phyloP scores from a whole-genome alignment of 2,329 filamentous ascomycete species.

The Xylaria sp. region DNA sequence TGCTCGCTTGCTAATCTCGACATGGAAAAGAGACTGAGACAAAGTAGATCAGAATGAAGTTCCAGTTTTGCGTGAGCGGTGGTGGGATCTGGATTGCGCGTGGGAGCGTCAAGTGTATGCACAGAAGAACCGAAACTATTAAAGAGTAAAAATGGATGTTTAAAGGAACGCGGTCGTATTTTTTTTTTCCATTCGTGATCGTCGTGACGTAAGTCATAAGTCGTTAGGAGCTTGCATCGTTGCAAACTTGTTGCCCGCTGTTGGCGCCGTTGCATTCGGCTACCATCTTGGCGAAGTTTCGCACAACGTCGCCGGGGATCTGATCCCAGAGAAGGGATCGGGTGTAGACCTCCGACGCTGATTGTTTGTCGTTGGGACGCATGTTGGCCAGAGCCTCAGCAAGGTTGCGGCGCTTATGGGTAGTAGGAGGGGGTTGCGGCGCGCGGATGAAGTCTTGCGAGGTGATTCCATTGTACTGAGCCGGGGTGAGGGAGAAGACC shows the following conservation, averaged over 20 bases:
- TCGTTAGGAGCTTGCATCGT: slow-evolving; percentile 57
- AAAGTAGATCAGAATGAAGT: slow-evolving; percentile 47
- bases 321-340: slow-evolving; percentile 93
- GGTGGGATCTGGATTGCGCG: slow-evolving; percentile 50
- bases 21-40: slow-evolving; percentile 47
- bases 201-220: slow-evolving; percentile 53
- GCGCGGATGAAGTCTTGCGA: slow-evolving; percentile 72
- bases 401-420: slow-evolving; percentile 76
- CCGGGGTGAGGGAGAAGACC: slow-evolving; percentile 84
- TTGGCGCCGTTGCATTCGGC: slow-evolving; percentile 72
- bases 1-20: slow-evolving; percentile 53
- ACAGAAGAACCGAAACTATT: slow-evolving; percentile 48
- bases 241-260: slow-evolving; percentile 56
- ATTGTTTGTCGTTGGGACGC: slow-evolving; percentile 76
- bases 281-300: slow-evolving; percentile 92
- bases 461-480: slow-evolving; percentile 88
- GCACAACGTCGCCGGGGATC: slow-evolving; percentile 90
- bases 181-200: slow-evolving; percentile 41
- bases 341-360: slow-evolving; percentile 89
- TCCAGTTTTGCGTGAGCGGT: slow-evolving; percentile 51
- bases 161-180: slow-evolving; percentile 35
- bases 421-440: slow-evolving; percentile 64
- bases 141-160: slow-evolving; percentile 31
- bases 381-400: slow-evolving; percentile 84
- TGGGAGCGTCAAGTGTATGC: slow-evolving; percentile 49